Percentiles rank a stretch among this genome's conserved stretches.
phyloP scores from a whole-genome alignment of 2,329 filamentous ascomycete species.

The Graphiopsis chlorocephala region DNA sequence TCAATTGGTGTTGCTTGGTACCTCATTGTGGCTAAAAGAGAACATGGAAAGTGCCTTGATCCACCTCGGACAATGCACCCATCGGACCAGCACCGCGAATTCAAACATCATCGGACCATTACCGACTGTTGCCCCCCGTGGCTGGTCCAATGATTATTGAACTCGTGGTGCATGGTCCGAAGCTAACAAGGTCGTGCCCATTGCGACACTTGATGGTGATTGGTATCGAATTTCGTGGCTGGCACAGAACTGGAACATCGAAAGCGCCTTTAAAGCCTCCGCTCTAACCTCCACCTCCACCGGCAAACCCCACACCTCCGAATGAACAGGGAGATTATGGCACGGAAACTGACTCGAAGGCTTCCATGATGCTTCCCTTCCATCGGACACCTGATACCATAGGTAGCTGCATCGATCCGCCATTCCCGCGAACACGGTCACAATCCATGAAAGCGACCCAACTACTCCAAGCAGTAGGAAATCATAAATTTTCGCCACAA shows the following conservation, averaged over 20 bases:
- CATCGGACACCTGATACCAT: background rate
- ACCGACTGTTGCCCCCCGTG: too few species aligned
- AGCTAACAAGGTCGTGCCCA: background rate
- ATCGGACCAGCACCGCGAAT: too few species aligned
- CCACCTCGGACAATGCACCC: too few species aligned
- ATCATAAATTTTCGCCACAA: background rate
- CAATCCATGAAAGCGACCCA: background rate
- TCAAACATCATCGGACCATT: too few species aligned
- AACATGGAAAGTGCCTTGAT: too few species aligned
- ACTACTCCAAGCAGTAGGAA: background rate
- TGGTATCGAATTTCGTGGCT: background rate
- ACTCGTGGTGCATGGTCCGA: too few species aligned
- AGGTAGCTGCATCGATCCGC: too few species aligned
- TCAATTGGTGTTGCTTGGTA: too few species aligned
- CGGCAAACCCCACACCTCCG: background rate
- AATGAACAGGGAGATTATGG: background rate
- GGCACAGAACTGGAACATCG: background rate
- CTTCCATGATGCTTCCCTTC: background rate
- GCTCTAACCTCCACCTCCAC: too few species aligned
- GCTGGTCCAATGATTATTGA: too few species aligned
- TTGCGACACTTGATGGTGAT: background rate
- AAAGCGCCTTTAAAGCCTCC: background rate
- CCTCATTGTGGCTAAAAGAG: too few species aligned
- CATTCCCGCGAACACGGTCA: background rate
- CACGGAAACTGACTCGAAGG: background rate